These are phyloP conservation scores for Gossypium lobatum DNA, from an alignment of 441 rosid species.

Conservation along the genomic window DNA sequence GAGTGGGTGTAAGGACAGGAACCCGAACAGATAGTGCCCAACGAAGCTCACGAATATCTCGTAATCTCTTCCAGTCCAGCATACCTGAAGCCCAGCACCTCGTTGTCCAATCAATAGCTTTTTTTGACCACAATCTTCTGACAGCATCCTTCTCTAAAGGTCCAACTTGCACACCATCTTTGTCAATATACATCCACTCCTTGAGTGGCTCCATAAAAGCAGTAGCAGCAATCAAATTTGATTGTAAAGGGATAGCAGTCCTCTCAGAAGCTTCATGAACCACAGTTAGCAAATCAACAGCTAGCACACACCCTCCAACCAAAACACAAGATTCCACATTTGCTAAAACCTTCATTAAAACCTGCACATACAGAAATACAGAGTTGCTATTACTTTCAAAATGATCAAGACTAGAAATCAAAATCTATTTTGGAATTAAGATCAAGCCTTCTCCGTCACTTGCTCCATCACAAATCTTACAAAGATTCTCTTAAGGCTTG, in stretches of 20 bases:
- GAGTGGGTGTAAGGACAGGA: slow-evolving; percentile 92
- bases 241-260: slow-evolving; percentile 94
- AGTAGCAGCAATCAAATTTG: slow-evolving; percentile 94
- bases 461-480: background rate
- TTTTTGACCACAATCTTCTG: slow-evolving; percentile 96
- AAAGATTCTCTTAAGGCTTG: background rate
- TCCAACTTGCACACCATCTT: slow-evolving; percentile 78
- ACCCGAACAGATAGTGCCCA: slow-evolving; percentile 94
- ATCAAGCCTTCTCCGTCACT: slow-evolving; percentile 4
- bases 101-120: slow-evolving; percentile 83
- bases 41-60: slow-evolving; percentile 98
- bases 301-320: slow-evolving; percentile 97
- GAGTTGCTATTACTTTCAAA: slow-evolving; percentile 12
- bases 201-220: slow-evolving; percentile 99
- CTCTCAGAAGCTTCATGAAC: slow-evolving; percentile 97
- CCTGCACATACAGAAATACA: slow-evolving; percentile 40
- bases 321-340: slow-evolving; percentile 92
- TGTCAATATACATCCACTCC: slow-evolving; percentile 93
- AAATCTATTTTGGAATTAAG: background rate
- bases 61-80: slow-evolving; percentile 93
- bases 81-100: slow-evolving; percentile 97
- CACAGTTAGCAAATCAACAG: slow-evolving; percentile 91
- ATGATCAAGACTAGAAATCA: slow-evolving; percentile 8
- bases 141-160: slow-evolving; percentile 96
- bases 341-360: slow-evolving; percentile 83